A percentile compares a stretch with the other conserved stretches of the same genome.
These are phyloP conservation scores for Colletotrichum sansevieriae DNA, from an alignment of 2,329 filamentous ascomycete genomes.

Conservation along the genomic window DNA sequence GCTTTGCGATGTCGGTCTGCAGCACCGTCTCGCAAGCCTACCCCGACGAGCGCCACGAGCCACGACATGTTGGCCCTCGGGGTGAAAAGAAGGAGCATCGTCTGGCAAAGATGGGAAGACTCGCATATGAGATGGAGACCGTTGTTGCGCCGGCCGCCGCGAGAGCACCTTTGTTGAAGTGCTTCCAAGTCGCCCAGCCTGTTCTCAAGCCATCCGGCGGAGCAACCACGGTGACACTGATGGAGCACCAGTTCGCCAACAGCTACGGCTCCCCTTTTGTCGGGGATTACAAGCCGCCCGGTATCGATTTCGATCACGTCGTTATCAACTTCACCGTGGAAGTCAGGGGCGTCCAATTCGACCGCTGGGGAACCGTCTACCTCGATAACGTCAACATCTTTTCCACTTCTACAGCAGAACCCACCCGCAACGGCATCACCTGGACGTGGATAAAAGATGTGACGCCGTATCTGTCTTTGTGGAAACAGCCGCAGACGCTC, in stretches of 20 bases:
- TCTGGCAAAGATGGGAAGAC: constrained; percentile 13
- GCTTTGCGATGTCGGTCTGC: neutral
- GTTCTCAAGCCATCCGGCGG: constrained; percentile 62
- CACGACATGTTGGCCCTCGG: neutral
- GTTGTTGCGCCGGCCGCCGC: neutral
- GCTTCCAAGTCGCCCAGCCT: constrained; percentile 78
- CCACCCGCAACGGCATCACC: constrained; percentile 73
- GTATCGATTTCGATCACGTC: constrained; percentile 79
- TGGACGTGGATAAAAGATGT: constrained; percentile 87
- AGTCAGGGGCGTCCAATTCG: constrained; percentile 79
- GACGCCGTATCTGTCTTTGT: constrained; percentile 77
- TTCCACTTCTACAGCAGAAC: constrained; percentile 85
- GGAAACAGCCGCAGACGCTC: constrained; percentile 76
- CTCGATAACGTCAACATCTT: constrained; percentile 83
- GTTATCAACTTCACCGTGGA: constrained; percentile 83
- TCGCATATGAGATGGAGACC: constrained; percentile 26
- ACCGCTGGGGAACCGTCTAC: constrained; percentile 81
- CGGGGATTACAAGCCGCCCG: constrained; percentile 74
- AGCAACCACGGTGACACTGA: constrained; percentile 64
- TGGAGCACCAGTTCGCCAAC: constrained; percentile 77
- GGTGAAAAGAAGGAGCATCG: constrained; percentile 6
- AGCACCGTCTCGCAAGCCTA: constrained; percentile 19
- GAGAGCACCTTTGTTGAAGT: constrained; percentile 59
- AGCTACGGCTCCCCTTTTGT: constrained; percentile 81
- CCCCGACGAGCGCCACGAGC: neutral